These are phyloP conservation scores for Dictyostelium purpureum DNA, from an alignment of 78 protist genomes.

Conservation along the genomic window DNA sequence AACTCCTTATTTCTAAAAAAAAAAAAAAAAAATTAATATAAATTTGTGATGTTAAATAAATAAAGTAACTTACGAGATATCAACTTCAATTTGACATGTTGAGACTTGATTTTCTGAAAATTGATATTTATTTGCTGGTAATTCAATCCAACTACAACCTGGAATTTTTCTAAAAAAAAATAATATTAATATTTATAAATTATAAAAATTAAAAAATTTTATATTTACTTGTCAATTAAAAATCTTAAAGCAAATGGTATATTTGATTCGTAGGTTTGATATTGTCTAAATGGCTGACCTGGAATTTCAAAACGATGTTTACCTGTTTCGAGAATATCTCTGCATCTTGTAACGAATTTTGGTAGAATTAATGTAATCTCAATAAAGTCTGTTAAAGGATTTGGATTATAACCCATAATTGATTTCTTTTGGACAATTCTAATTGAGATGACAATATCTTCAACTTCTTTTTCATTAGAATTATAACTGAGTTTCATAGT, in stretches of 20 bases:
- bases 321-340: slow-evolving; percentile 64
- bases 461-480: slow-evolving; percentile 1
- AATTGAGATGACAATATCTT: slow-evolving; percentile 51
- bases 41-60: background rate
- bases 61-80: slow-evolving; percentile 46
- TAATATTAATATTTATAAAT: slow-evolving; percentile 25
- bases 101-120: slow-evolving; percentile 8
- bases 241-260: slow-evolving; percentile 95
- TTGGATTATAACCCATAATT: slow-evolving; percentile 60
- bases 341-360: slow-evolving; percentile 71
- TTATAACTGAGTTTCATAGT: background rate
- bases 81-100: slow-evolving; percentile 85
- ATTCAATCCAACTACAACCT: slow-evolving; percentile 87
- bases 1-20: too few species aligned
- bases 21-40: background rate
- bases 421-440: slow-evolving; percentile 77
- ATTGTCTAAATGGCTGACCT: slow-evolving; percentile 40
- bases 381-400: slow-evolving; percentile 71
- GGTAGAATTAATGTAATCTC: slow-evolving; percentile 81
- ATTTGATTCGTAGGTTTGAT: slow-evolving; percentile 96
- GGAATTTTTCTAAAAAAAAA: slow-evolving; percentile 5
- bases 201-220: slow-evolving; percentile 68
- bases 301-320: slow-evolving; percentile 20
- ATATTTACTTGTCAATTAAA: slow-evolving; percentile 91
- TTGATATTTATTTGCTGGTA: slow-evolving; percentile 89